These are phyloP conservation scores for Phytophthora sp. DNA, from an alignment of 352 stramenopile species.

Conservation along the genomic window DNA sequence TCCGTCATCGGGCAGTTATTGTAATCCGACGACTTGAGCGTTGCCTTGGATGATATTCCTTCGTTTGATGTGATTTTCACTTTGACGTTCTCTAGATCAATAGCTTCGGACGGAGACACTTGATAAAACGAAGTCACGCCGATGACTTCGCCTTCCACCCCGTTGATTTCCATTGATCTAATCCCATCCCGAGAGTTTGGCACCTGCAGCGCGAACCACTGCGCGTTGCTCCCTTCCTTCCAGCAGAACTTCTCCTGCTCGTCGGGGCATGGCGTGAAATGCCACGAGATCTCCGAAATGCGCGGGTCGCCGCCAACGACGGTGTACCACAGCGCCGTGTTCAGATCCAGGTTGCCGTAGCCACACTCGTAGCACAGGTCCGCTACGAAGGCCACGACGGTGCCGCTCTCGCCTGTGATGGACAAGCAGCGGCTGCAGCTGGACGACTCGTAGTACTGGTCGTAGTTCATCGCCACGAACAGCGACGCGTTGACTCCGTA, in stretches of 20 bases:
- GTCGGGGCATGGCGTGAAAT: constrained; percentile 62
- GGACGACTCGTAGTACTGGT: constrained; percentile 62
- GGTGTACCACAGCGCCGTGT: constrained; percentile 59
- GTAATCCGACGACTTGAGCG: constrained; percentile 39
- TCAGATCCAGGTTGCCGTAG: constrained; percentile 69
- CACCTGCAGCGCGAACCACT: constrained; percentile 71
- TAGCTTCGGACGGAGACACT: constrained; percentile 30
- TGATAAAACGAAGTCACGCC: constrained; percentile 93
- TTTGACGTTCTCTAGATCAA: constrained; percentile 59
- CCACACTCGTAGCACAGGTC: constrained; percentile 74
- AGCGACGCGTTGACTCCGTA: constrained; percentile 49
- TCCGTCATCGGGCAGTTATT: constrained; percentile 48
- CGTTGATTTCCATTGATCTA: constrained; percentile 55
- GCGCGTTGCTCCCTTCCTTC: constrained; percentile 69
- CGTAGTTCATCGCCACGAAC: constrained; percentile 68
- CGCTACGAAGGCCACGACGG: constrained; percentile 55
- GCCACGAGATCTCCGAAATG: constrained; percentile 60
- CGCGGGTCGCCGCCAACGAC: constrained; percentile 59
- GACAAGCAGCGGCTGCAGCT: constrained; percentile 65
- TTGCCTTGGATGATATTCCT: constrained; percentile 90
- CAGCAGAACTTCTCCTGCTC: constrained; percentile 71
- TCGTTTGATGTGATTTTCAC: constrained; percentile 87
- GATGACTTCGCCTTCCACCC: constrained; percentile 45
- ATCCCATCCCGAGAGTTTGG: constrained; percentile 59
- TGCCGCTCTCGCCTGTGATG: constrained; percentile 50